Evolutionary conservation across 345 rosid genomes (phyloP).

Genomic region (Populus nigra): DNA sequence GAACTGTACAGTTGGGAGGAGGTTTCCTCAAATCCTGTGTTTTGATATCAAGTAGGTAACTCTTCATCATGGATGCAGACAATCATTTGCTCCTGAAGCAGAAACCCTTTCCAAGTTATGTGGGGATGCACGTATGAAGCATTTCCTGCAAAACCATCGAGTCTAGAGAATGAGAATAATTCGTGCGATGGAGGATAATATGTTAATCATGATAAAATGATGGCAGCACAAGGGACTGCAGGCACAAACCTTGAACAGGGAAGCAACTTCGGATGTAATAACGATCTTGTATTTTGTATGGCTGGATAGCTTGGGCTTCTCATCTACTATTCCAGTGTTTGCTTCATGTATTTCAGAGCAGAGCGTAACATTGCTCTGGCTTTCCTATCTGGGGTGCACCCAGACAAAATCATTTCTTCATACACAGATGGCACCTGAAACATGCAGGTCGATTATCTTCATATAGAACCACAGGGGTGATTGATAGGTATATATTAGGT

Average conservation of each 20-base stretch:
- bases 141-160: constrained; percentile 17
- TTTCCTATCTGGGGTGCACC: constrained; percentile 85
- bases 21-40: constrained; percentile 2
- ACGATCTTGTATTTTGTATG: constrained; percentile 4
- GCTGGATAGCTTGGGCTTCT: constrained; percentile 9
- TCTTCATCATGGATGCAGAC: neutral
- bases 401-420: constrained; percentile 86
- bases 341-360: constrained; percentile 89
- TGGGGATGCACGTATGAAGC: neutral
- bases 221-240: neutral
- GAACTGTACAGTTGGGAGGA: neutral
- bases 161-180: neutral
- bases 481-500: neutral
- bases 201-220: neutral
- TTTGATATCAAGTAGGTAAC: neutral
- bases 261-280: neutral
- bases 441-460: neutral
- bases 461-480: neutral
- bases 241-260: constrained; percentile 28
- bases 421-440: constrained; percentile 86
- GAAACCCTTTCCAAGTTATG: constrained; percentile 5
- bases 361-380: constrained; percentile 95
- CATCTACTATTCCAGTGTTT: constrained; percentile 44
- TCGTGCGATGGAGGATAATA: neutral
- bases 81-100: neutral